A percentile compares a stretch with the other conserved stretches of the same genome.
Evolutionary conservation across 2,329 filamentous ascomycete species (phyloP).

Genomic region (Colletotrichum sp.): DNA sequence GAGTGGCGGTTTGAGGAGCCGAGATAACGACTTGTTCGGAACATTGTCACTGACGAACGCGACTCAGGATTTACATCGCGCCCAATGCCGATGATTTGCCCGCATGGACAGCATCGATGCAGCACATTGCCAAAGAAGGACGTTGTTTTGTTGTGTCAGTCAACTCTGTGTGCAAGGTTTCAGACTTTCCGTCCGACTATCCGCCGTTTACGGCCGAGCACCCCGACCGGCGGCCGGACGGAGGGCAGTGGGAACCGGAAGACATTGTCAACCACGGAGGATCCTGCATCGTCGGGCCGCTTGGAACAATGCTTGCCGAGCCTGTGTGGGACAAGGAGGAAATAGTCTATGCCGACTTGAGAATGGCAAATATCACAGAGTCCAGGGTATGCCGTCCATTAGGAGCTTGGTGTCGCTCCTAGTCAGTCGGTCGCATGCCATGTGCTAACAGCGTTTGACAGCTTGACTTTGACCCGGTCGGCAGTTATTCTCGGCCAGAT

Average conservation of each 20-base stretch:
- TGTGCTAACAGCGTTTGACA: constrained; percentile 19
- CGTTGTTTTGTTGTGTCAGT: constrained; percentile 46
- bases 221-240: constrained; percentile 41
- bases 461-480: constrained; percentile 47
- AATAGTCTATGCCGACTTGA: constrained; percentile 41
- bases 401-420: not conserved
- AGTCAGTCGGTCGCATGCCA: not conserved
- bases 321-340: constrained; percentile 44
- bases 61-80: constrained; percentile 33
- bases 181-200: constrained; percentile 45
- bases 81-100: constrained; percentile 35
- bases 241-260: constrained; percentile 36
- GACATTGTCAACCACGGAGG: constrained; percentile 44
- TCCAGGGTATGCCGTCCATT: constrained; percentile 33
- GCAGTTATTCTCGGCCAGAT: constrained; percentile 44
- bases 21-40: not conserved
- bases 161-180: constrained; percentile 44
- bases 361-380: constrained; percentile 36
- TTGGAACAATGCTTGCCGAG: constrained; percentile 40
- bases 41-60: not conserved
- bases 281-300: constrained; percentile 43
- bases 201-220: constrained; percentile 42
- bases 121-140: constrained; percentile 50
- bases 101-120: constrained; percentile 44
- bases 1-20: constrained; percentile 11